phyloP scores from a whole-genome alignment of 1,284 basidiomycete species.

The Naganishia albida region DNA sequence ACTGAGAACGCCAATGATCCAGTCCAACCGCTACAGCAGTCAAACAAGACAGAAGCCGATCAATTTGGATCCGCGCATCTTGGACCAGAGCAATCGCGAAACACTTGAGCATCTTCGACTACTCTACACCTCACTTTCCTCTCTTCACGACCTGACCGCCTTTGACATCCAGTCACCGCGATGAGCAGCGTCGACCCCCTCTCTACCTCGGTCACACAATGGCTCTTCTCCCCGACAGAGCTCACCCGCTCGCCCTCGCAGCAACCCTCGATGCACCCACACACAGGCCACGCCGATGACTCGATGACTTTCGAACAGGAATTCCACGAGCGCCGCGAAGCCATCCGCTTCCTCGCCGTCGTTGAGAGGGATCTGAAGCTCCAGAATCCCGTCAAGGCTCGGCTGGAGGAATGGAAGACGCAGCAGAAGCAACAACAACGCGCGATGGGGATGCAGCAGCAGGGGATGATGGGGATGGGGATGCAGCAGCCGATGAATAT shows the following conservation, averaged over 20 bases:
- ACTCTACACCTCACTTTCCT: not conserved
- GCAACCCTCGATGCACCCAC: slow-evolving; percentile 2
- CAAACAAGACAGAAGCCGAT: too few species aligned
- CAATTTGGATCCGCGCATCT: slow-evolving; percentile 7
- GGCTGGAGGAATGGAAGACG: slow-evolving; percentile 8
- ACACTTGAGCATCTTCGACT: not conserved
- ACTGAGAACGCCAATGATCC: too few species aligned
- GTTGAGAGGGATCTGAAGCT: slow-evolving; percentile 18
- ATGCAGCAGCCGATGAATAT: not conserved
- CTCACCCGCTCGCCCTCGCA: slow-evolving; percentile 25
- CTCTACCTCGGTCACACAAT: slow-evolving; percentile 27
- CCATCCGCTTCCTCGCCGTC: slow-evolving; percentile 8
- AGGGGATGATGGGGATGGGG: slow-evolving; percentile 20
- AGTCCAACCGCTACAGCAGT: too few species aligned
- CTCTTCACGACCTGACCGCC: not conserved
- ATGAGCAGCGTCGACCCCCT: slow-evolving; percentile 26
- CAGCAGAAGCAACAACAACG: slow-evolving; percentile 11
- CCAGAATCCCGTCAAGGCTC: slow-evolving; percentile 19
- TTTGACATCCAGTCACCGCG: not conserved
- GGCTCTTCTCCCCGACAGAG: slow-evolving; percentile 25
- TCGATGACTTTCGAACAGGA: slow-evolving; percentile 11
- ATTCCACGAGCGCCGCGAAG: slow-evolving; percentile 3
- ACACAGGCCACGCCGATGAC: slow-evolving; percentile 7
- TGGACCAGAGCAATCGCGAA: not conserved
- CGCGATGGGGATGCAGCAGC: not conserved